Evolutionary conservation across 2,329 filamentous ascomycete genomes (phyloP).

Genomic region (Mycosphaerella arachidis): DNA sequence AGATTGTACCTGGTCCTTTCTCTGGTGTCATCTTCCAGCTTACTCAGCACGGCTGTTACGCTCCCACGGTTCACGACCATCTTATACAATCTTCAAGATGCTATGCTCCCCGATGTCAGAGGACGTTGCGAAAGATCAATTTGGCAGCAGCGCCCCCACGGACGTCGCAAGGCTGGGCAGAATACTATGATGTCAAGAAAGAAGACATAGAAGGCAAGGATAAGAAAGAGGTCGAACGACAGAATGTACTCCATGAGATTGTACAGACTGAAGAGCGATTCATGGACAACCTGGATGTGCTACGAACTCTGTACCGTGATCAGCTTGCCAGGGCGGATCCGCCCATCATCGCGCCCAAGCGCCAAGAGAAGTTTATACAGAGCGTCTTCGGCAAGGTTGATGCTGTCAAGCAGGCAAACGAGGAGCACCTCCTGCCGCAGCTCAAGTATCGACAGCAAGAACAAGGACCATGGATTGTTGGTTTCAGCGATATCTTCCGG

Average conservation of each 20-base stretch:
- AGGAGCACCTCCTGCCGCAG: conserved; percentile 85
- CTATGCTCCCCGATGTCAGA: conserved; percentile 89
- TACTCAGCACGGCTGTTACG: conserved; percentile 86
- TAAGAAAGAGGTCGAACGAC: conserved; percentile 85
- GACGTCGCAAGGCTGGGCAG: conserved; percentile 75
- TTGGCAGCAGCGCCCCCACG: conserved; percentile 67
- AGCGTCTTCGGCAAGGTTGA: conserved; percentile 91
- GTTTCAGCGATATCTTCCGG: conserved; percentile 94
- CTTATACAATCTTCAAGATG: conserved; percentile 64
- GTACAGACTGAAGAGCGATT: conserved; percentile 89
- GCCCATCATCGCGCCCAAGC: conserved; percentile 73
- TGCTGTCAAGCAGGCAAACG: conserved; percentile 82
- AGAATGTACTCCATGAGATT: conserved; percentile 93
- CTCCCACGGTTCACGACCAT: conserved; percentile 71
- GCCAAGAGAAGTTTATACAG: conserved; percentile 71
- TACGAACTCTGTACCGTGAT: conserved; percentile 81
- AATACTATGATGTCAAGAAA: conserved; percentile 79
- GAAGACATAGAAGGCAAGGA: conserved; percentile 66
- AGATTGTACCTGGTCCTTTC: conserved; percentile 74
- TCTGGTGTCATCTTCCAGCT: conserved; percentile 92
- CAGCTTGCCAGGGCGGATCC: conserved; percentile 68
- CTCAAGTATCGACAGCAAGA: conserved; percentile 96
- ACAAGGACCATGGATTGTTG: conserved; percentile 88
- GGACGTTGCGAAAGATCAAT: conserved; percentile 92
- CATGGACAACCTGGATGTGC: conserved; percentile 81